Base-by-base conservation (phyloP, 2,329 filamentous ascomycete genomes). In the Epichloe aotearoae region DNA sequence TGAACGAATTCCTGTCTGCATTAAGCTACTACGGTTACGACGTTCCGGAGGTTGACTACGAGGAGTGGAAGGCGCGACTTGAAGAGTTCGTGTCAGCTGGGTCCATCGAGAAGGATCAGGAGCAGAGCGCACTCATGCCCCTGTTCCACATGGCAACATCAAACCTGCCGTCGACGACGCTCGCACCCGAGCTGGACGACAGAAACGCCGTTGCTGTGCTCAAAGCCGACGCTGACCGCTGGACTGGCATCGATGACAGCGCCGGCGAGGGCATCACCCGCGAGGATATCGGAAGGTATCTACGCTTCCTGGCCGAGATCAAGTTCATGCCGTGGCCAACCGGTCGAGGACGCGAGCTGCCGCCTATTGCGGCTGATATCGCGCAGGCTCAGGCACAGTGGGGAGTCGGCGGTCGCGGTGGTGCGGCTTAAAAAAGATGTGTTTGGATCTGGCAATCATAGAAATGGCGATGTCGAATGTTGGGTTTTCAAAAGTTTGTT, bases 41-140 rank as follows among this genome's bases (percentile, higher is more conserved):
- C 42, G 84, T 86, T 0, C 84, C 84, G 0, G 84, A 87, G 62
- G 75, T 93, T 12, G 83, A 88, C 59, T 86, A 91, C 62, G 56
- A 59, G 1, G 54, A 61, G 14, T 65, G 63, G 62, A 64, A 64
- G 58, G 49, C 47, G 8, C 45, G 55, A 49, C 59, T 66, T 4
- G 59, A 64, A 52, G 55, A 53, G 26, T 63, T 58, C 50, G 61
- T 64, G 30, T 57, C 58, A 15, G 61, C 58, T 2, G 56, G 47
- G 48, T 38, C 36, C 56, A 30, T 30, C 20, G 55, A 62, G 42
- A 63, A 62, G 53, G 57, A 60, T 20, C 47, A 57, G 45, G 61
- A 64, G 48, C 59, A 65, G 58, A 52, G 56, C 47, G 61, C 63
- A 4, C 58, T 66, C 11, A 60, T 85, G 65, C 84, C 84, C 1